Evolutionary conservation across 1,284 basidiomycete genomes (phyloP).

Genomic region (Leccinum fuscescens): DNA sequence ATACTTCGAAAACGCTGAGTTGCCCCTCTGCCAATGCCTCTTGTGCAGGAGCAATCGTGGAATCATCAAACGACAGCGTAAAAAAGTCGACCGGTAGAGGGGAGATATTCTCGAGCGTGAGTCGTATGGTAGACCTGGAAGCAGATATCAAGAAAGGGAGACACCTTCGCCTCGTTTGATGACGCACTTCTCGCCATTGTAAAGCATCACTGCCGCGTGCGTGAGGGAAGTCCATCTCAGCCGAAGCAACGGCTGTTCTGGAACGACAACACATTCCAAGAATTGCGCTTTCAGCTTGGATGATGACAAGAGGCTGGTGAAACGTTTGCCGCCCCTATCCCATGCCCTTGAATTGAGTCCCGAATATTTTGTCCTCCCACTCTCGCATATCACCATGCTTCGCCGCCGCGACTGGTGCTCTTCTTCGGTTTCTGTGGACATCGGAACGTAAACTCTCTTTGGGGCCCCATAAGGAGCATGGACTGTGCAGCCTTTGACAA

Average conservation of each 20-base stretch:
- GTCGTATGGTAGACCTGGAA: conserved; percentile 71
- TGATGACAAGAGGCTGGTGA: conserved; percentile 26
- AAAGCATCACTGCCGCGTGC: conserved; percentile 90
- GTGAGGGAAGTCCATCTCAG: conserved; percentile 85
- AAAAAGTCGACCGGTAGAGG: conserved; percentile 81
- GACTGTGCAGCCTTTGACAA: conserved; percentile 75
- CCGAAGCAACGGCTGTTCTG: conserved; percentile 82
- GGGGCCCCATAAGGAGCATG: conserved; percentile 73
- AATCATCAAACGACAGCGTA: conserved; percentile 85
- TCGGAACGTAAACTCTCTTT: conserved; percentile 75
- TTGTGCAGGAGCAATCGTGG: conserved; percentile 75
- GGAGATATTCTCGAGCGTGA: conserved; percentile 89
- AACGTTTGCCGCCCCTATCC: conserved; percentile 42
- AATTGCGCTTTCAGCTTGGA: conserved; percentile 46
- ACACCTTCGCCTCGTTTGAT: not conserved
- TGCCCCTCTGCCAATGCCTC: conserved; percentile 77
- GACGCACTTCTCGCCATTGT: conserved; percentile 85
- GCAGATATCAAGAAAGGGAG: conserved; percentile 8
- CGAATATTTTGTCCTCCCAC: conserved; percentile 64
- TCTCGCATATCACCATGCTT: conserved; percentile 60
- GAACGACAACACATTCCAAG: conserved; percentile 76
- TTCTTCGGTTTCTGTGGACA: conserved; percentile 73
- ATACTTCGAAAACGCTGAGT: conserved; percentile 79
- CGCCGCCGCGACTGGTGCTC: conserved; percentile 56
- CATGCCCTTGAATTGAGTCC: conserved; percentile 68